Evolutionary conservation across 2,329 filamentous ascomycete genomes (phyloP).

Genomic region (Bipolaris gigantea): DNA sequence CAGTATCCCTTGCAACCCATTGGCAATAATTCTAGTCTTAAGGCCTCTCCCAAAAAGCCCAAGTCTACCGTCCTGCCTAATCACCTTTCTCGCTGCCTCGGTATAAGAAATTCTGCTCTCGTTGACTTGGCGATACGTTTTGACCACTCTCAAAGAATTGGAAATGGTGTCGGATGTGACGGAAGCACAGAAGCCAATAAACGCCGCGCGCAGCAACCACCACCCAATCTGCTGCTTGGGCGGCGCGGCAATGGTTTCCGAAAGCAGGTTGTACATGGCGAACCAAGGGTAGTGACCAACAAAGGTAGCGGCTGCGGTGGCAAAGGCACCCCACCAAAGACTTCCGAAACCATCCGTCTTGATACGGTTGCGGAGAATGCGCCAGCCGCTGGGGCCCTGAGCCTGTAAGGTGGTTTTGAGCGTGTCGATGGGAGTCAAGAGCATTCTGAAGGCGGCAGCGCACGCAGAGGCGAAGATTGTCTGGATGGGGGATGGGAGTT

Average conservation of each 20-base stretch:
- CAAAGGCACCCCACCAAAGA: constrained; percentile 38
- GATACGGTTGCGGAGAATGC: constrained; percentile 28
- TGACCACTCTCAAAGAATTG: constrained; percentile 33
- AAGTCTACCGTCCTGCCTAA: constrained; percentile 28
- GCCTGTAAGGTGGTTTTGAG: constrained; percentile 35
- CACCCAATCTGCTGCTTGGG: constrained; percentile 22
- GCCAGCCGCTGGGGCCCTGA: constrained; percentile 27
- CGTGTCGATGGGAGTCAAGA: constrained; percentile 34
- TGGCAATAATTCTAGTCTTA: constrained; percentile 36
- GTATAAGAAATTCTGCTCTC: constrained; percentile 32
- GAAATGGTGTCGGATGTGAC: constrained; percentile 34
- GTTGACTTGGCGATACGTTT: constrained; percentile 37
- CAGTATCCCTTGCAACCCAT: constrained; percentile 34
- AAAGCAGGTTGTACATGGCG: constrained; percentile 32
- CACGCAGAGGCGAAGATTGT: constrained; percentile 34
- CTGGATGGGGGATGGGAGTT: constrained; percentile 31
- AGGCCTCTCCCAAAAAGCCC: constrained; percentile 32
- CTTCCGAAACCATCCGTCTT: constrained; percentile 30
- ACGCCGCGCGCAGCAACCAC: constrained; percentile 32
- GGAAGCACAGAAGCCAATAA: constrained; percentile 37
- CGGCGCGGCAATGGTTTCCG: constrained; percentile 26
- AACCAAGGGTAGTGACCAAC: constrained; percentile 39
- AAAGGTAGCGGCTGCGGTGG: constrained; percentile 36
- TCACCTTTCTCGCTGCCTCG: constrained; percentile 29
- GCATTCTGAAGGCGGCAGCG: constrained; percentile 33